phyloP scores from a whole-genome alignment of 1,139 yeast genomes.

The Arxiozyma telluris region DNA sequence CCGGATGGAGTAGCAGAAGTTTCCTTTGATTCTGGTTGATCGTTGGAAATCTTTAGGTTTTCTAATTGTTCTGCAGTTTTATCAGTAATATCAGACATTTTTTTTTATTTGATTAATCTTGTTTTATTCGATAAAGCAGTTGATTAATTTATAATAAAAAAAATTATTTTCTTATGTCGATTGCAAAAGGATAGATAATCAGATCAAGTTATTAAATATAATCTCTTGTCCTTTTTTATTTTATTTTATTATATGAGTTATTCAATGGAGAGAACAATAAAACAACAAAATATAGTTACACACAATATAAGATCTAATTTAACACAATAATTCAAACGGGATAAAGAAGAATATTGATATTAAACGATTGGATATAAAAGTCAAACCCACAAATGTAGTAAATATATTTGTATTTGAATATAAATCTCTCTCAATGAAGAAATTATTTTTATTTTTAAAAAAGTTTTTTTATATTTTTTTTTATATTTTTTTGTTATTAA shows the following conservation, averaged over 20 bases:
- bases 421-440: neutral
- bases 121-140: conserved; percentile 3
- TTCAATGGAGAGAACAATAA: neutral
- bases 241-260: too few species aligned
- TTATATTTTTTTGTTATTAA: neutral
- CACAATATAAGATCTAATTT: neutral
- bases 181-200: neutral
- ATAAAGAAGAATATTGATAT: neutral
- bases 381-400: neutral
- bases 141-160: neutral
- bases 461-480: neutral
- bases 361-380: neutral
- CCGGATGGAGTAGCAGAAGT: conserved; percentile 21
- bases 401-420: neutral
- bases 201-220: neutral
- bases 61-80: conserved; percentile 35
- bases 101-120: conserved; percentile 9
- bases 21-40: conserved; percentile 21
- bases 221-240: neutral
- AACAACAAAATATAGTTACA: neutral
- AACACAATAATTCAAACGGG: neutral
- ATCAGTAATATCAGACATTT: conserved; percentile 35
- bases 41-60: conserved; percentile 33
- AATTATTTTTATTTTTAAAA: neutral
- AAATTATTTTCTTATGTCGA: too few species aligned